Base-by-base conservation (phyloP, 768 basidiomycete species). In the Glaciozyma martinii region DNA sequence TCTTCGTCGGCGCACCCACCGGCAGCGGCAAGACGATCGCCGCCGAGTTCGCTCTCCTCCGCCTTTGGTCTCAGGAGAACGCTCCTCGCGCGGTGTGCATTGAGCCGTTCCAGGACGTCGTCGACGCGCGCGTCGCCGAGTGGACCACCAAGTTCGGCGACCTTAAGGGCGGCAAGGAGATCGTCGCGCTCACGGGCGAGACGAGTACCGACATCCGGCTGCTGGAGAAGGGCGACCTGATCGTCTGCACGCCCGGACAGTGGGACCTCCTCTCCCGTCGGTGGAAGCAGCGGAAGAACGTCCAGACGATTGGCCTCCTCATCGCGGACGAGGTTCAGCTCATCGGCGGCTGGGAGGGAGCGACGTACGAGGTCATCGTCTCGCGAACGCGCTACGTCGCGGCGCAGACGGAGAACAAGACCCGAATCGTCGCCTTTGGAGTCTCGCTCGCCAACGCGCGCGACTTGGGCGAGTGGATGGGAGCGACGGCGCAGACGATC, bases 391-490 rank as follows among this genome's bases (percentile, higher is more conserved):
- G 94, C 42, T 98, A 93, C 72, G 90, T 98, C 23, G 88, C 92
- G 25, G 89, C 89, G 23, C 91, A 97, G 76, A 93, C 90, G 0
- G 90, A 91, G 69, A 81, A 85, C 72, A 89, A 90, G 78, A 97
- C 93, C 0, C 85, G 95, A 42, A 88, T 98, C 62, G 90, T 99
- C 49, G 93, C 91, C 0, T 92, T 90, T 71, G 87, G 90, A 66
- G 93, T 95, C 2, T 95, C 94, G 2, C 81, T 99, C 21, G 90
- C 95, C 25, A 97, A 98, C 72, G 94, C 94, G 3, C 83, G 90
- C 23, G 95, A 97, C 75, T 80, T 99, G 0, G 92, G 93, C 30
- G 92, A 98, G 73, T 99, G 95, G 95, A 90, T 99, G 77, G 94
- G 92, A 42, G 91, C 88, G 0, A 87, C 87, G 1, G 86, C 88